Evolutionary conservation across 2,329 filamentous ascomycete species (phyloP), one percentile per base, ranked within the genome.

Genomic region (Phialophora chinensis): DNA sequence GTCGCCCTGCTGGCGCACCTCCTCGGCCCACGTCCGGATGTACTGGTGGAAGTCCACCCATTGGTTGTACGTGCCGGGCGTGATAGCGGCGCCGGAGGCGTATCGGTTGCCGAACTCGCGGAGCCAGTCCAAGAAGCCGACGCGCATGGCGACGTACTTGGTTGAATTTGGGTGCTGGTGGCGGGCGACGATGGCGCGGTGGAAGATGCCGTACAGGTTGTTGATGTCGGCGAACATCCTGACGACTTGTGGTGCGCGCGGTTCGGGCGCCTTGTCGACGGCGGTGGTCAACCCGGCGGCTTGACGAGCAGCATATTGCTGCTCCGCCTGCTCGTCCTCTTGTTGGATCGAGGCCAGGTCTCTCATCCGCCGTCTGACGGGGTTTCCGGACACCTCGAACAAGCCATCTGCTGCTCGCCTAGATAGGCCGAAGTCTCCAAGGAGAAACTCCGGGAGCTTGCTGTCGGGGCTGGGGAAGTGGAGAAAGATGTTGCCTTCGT

Each of bases 401-500:
- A 67, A 50, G 44, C 4, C 23, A 1, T 29, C 11, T 33, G 52
- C 23, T 7, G 61, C 25, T 5, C 25, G 7, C 12, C 10, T n/a
- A 14, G 55, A 44, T 3, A 17, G 14, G n/a, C 66, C 63, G n/a
- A 66, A 54, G 23, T 66, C 66, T 49, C 66, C 66, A 2, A 66
- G 23, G 17, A 42, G 52, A 27, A 66, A 33, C 7, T 68, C 63
- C 3, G 63, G 66, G 1, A 68, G 42, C 27, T n/a, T 54, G 38
- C 59, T 42, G 8, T 60, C n/a, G 6, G 55, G 20, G 8, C 42
- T 27, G 4, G 63, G 53, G 35, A 66, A 69, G 25, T 68, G 60
- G 14, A 69, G 35, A 47, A 66, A 69, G 17, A 69, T 44, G 44
- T 69, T 69, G 38, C 25, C n/a, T 23, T 20, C n/a, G 27, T 69